Base-by-base conservation (phyloP, 2,329 filamentous ascomycete genomes). In the Fusarium sp. region DNA sequence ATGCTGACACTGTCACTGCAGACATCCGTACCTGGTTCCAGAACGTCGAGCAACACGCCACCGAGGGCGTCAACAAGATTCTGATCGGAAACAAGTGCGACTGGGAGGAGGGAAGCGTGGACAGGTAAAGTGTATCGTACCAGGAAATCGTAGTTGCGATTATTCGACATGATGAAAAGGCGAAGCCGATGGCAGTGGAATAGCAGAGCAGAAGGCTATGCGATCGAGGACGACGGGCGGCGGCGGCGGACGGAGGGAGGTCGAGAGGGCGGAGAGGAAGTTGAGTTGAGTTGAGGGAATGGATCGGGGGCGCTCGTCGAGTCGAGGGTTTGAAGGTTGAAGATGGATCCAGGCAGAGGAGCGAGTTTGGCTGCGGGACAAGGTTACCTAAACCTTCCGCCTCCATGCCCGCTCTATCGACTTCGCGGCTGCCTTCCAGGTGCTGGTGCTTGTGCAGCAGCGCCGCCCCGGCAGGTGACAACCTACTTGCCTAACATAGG, bases 1-100 rank as follows among this genome's bases (percentile, higher is more conserved):
- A 64, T 44, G 40, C 64, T 71, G 51, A 69, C 56, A 44, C 36
- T 62, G 73, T 68, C 70, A 31, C 34, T 49, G 63, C 78, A 98
- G 96, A 99, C 83, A 99, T 99, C 81, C 91, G 94, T 78, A 98
- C 96, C 73, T 99, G 96, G 96, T 99, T 99, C 84, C 94, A 94
- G 79, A 98, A 99, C 83, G 94, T 97, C 75, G 94, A 97, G 81
- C 94, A 97, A 82, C 94, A 99, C 83, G 96, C 96, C 64, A 97
- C 93, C 76, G 96, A 98, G 83, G 96, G 96, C 77, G 96, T 99
- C 79, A 97, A 98, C 89, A 99, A 98, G 87, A 98, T 99, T 79
- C 88, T 99, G 73, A 97, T 99, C 74, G 96, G 96, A 80, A 99
- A 99, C 88, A 99, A 99, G 84, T 99, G 96, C 84, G 96, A 99